Percentiles rank a stretch among this genome's conserved stretches.
phyloP scores from a whole-genome alignment of 129 eudicot species.

The Arctium lappa region DNA sequence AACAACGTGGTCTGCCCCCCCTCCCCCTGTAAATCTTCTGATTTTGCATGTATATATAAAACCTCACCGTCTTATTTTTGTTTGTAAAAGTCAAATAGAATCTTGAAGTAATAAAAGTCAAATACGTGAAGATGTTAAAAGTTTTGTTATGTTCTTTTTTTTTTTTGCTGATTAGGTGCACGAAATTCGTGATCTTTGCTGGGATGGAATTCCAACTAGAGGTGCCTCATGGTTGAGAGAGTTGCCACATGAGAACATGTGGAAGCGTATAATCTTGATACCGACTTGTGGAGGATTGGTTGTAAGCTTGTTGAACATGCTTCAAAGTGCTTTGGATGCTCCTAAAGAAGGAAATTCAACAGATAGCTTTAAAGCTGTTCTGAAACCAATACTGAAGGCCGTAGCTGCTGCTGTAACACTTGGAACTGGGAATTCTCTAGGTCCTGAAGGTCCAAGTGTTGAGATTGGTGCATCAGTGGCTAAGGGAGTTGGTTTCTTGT shows the following conservation, averaged over 20 bases:
- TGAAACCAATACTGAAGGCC: slow-evolving; percentile 61
- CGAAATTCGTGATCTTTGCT: slow-evolving; percentile 77
- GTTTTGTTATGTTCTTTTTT: neutral
- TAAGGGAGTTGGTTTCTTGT: slow-evolving; percentile 51
- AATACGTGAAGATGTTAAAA: slow-evolving; percentile 9
- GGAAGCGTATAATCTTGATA: slow-evolving; percentile 63
- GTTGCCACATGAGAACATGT: slow-evolving; percentile 45
- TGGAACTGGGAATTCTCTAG: slow-evolving; percentile 94
- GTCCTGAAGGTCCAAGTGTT: slow-evolving; percentile 99
- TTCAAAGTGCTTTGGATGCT: slow-evolving; percentile 45
- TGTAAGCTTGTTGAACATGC: slow-evolving; percentile 56
- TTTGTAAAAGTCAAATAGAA: neutral
- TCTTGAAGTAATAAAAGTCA: neutral
- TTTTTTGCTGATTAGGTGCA: slow-evolving; percentile 56
- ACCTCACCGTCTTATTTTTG: neutral
- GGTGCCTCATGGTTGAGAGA: slow-evolving; percentile 92
- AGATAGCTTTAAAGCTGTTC: slow-evolving; percentile 37
- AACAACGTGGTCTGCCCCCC: slow-evolving; percentile 43
- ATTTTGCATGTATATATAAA: neutral
- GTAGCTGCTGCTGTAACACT: slow-evolving; percentile 86
- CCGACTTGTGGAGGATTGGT: slow-evolving; percentile 82
- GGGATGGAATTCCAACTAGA: slow-evolving; percentile 77
- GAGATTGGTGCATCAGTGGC: slow-evolving; percentile 92
- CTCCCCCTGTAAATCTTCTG: neutral
- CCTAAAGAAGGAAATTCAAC: slow-evolving; percentile 31